A percentile compares a stretch with the other conserved stretches of the same genome.
These are phyloP conservation scores for Melocanna baccifera DNA, from an alignment of 176 grass and related monocot species.

Conservation along the genomic window DNA sequence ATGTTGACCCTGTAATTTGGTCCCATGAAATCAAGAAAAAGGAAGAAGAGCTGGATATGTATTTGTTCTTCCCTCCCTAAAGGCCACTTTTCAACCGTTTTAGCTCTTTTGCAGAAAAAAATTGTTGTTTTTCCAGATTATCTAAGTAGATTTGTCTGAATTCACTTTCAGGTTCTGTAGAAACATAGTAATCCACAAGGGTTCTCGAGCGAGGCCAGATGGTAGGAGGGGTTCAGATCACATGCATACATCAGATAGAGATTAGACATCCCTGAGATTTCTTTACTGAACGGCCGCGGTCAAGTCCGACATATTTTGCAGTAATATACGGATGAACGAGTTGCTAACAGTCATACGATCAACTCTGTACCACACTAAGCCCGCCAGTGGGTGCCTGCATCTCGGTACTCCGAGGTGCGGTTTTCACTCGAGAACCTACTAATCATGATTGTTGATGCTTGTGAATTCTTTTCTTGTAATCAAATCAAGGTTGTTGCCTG, in stretches of 20 bases:
- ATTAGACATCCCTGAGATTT: slow-evolving; percentile 31
- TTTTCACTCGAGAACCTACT: slow-evolving; percentile 34
- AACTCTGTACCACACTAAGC: slow-evolving; percentile 28
- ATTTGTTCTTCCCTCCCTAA: slow-evolving; percentile 36
- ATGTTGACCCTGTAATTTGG: slow-evolving; percentile 82
- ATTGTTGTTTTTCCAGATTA: slow-evolving; percentile 22
- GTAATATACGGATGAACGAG: slow-evolving; percentile 23
- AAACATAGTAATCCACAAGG: slow-evolving; percentile 47
- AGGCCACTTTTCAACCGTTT: background rate
- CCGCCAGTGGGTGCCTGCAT: slow-evolving; percentile 24
- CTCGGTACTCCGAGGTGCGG: background rate
- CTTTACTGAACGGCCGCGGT: background rate
- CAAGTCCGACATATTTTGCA: slow-evolving; percentile 36
- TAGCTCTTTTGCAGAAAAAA: slow-evolving; percentile 1
- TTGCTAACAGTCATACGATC: slow-evolving; percentile 37
- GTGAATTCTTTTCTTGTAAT: slow-evolving; percentile 34
- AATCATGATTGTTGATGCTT: slow-evolving; percentile 29
- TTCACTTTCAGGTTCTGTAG: slow-evolving; percentile 61
- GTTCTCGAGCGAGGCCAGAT: slow-evolving; percentile 50
- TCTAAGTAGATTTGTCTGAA: slow-evolving; percentile 25
- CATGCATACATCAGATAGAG: slow-evolving; percentile 42
- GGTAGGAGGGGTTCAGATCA: slow-evolving; percentile 48
- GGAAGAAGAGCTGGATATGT: slow-evolving; percentile 71
- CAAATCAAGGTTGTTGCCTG: background rate
- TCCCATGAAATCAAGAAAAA: slow-evolving; percentile 70